Evolutionary conservation across 1,139 yeast genomes (phyloP).

Genomic region (Taphrina populina): DNA sequence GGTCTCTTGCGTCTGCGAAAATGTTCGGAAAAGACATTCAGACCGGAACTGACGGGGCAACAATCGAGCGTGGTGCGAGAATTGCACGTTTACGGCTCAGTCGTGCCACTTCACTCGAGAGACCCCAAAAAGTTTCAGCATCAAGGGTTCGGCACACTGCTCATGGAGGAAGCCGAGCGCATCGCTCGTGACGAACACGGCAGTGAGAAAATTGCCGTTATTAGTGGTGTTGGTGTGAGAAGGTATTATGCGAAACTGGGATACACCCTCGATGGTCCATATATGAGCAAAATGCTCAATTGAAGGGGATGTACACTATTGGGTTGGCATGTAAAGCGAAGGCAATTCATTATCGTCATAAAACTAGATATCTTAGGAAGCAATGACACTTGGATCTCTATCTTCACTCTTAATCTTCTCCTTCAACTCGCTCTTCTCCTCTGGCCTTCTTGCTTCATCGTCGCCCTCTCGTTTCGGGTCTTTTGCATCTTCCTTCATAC

Average conservation of each 20-base stretch:
- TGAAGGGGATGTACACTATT: too few relatives aligned
- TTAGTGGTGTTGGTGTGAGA: slow-evolving; percentile 96
- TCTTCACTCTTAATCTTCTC: slow-evolving; percentile 30
- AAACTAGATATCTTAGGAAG: slow-evolving; percentile 15
- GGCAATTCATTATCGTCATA: too few relatives aligned
- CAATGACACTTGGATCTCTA: slow-evolving; percentile 23
- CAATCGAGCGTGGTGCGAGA: slow-evolving; percentile 93
- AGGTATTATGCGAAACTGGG: slow-evolving; percentile 92
- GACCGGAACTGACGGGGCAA: slow-evolving; percentile 81
- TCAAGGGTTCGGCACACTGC: slow-evolving; percentile 95
- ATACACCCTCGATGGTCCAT: slow-evolving; percentile 74
- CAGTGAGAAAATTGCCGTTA: slow-evolving; percentile 83
- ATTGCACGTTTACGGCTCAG: slow-evolving; percentile 94
- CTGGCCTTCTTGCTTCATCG: slow-evolving; percentile 7
- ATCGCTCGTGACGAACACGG: slow-evolving; percentile 96
- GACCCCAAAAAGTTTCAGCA: slow-evolving; percentile 98
- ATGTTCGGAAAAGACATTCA: slow-evolving; percentile 81
- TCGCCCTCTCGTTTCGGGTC: neutral
- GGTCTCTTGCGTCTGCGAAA: slow-evolving; percentile 85
- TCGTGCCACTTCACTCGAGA: slow-evolving; percentile 94
- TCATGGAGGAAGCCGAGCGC: slow-evolving; percentile 98
- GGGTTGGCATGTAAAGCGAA: too few relatives aligned
- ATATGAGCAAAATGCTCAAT: slow-evolving; percentile 35
- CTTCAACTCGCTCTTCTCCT: slow-evolving; percentile 25
- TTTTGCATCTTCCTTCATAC: slow-evolving; percentile 8